Percentiles rank a stretch among this genome's conserved stretches.
Conservation (phyloP, 345 rosid genomes). For the Citrus sinensis region DVS_A1.0 CM039166.1:11765001-11765500, state of each 20-base stretch:
- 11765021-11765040: no score
- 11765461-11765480: neutral
- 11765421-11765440: slow-evolving; percentile 81
- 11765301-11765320: slow-evolving; percentile 41
- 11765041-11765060: neutral
- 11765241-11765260: neutral
- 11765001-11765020: neutral
- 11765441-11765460: slow-evolving; percentile 72
- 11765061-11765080: neutral
- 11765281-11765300: neutral
- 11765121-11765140: slow-evolving; percentile 94
- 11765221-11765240: no score
- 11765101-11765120: slow-evolving; percentile 97
- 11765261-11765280: neutral
- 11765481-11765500: neutral
- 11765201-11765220: slow-evolving; percentile 71
- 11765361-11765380: slow-evolving; percentile 87
- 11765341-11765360: slow-evolving; percentile 86
- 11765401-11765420: slow-evolving; percentile 82
- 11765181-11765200: slow-evolving; percentile 97
- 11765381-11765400: slow-evolving; percentile 86
- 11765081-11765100: slow-evolving; percentile 98
- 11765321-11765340: slow-evolving; percentile 76
- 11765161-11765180: slow-evolving; percentile 93
- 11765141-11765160: slow-evolving; percentile 93